phyloP scores from a whole-genome alignment of 345 rosid species.

The Camelina sativa region DNA sequence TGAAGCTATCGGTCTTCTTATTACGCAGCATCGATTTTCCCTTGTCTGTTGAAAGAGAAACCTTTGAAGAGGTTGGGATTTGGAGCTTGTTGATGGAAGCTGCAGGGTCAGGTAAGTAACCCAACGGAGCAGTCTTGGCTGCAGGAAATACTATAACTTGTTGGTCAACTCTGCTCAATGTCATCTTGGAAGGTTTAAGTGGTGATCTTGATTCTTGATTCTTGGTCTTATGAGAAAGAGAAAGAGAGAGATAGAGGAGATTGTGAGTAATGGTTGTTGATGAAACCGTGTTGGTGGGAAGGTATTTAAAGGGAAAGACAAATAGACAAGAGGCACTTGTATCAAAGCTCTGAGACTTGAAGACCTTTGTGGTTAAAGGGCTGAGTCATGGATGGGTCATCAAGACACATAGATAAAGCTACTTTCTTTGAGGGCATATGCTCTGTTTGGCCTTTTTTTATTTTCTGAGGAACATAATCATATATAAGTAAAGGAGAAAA shows the following conservation, averaged over 20 bases:
- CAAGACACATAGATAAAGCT: conserved; percentile 30
- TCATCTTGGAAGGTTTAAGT: conserved; percentile 35
- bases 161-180: conserved; percentile 38
- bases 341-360: conserved; percentile 2
- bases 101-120: conserved; percentile 37
- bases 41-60: conserved; percentile 25
- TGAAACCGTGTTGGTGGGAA: conserved; percentile 19
- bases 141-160: conserved; percentile 29
- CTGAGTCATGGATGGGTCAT: conserved; percentile 43
- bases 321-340: conserved; percentile 35
- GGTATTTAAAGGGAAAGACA: conserved; percentile 41
- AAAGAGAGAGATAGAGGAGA: conserved; percentile 19
- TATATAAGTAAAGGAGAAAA: conserved; percentile 16
- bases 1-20: conserved; percentile 47
- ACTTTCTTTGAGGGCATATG: conserved; percentile 36
- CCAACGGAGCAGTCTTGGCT: neutral
- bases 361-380: conserved; percentile 25
- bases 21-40: conserved; percentile 36
- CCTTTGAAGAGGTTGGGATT: conserved; percentile 25
- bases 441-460: conserved; percentile 25
- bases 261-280: conserved; percentile 31
- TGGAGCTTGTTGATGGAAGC: conserved; percentile 37
- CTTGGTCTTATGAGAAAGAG: neutral
- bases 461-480: neutral
- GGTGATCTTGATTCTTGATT: conserved; percentile 32